Evolutionary conservation across 306 rosid genomes (phyloP).

Genomic region (Sicyos baderoa): DNA sequence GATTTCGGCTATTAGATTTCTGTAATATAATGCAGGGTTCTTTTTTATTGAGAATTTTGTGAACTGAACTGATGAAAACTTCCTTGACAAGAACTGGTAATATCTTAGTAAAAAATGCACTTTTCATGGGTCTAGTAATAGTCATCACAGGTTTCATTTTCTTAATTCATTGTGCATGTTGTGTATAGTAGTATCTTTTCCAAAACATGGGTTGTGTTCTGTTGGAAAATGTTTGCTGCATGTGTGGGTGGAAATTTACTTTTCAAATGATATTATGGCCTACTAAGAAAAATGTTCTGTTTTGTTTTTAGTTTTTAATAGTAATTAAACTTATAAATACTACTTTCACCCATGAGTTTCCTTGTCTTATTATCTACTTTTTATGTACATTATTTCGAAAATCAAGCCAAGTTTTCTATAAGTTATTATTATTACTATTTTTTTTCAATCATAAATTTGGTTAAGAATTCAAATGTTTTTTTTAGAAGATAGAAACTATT

Average conservation of each 20-base stretch:
- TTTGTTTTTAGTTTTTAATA: no score
- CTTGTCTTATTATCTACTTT: no score
- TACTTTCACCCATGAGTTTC: no score
- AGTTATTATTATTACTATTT: no score
- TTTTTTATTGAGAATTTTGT: background rate
- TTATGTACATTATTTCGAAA: no score
- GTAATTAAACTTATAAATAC: no score
- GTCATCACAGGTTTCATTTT: background rate
- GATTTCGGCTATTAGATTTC: background rate
- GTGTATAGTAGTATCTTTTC: background rate
- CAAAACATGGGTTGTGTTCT: background rate
- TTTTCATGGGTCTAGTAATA: slow-evolving; percentile 5
- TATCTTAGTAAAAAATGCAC: background rate
- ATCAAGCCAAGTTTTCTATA: no score
- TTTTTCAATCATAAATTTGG: no score
- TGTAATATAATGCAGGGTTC: background rate
- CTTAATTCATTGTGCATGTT: background rate
- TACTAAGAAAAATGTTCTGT: background rate
- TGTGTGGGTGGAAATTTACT: background rate
- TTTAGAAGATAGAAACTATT: no score
- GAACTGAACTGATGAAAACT: background rate
- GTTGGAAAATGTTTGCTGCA: background rate
- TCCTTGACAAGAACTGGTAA: background rate
- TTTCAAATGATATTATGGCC: slow-evolving; percentile 7
- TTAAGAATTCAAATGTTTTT: no score